A percentile compares a stretch with the other conserved stretches of the same genome.
These are phyloP conservation scores for Candida adriatica DNA, from an alignment of 805 yeast genomes.

Conservation along the genomic window DNA sequence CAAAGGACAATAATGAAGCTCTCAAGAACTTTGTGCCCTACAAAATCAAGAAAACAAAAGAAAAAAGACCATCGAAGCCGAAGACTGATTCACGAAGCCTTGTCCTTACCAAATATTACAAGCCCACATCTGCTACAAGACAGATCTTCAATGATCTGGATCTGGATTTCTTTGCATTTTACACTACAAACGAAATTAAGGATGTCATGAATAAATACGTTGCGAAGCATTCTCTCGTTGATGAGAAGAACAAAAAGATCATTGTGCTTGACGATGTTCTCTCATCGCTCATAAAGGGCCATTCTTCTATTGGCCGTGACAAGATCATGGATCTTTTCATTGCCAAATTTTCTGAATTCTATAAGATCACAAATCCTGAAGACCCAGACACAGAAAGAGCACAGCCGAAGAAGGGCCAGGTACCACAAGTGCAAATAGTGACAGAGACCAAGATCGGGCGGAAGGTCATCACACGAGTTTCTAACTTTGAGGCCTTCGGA, in stretches of 20 bases:
- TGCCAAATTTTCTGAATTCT: constrained; percentile 40
- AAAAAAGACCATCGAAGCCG: constrained; percentile 11
- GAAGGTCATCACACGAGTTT: constrained; percentile 67
- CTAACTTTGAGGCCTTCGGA: constrained; percentile 60
- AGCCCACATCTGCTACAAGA: constrained; percentile 46
- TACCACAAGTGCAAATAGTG: constrained; percentile 59
- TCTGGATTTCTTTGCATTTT: constrained; percentile 33
- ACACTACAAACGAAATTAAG: constrained; percentile 49
- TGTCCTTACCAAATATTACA: constrained; percentile 49
- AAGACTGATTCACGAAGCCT: constrained; percentile 23
- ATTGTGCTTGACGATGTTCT: constrained; percentile 52
- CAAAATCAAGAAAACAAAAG: constrained; percentile 26
- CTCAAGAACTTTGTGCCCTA: constrained; percentile 63
- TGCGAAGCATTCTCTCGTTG: constrained; percentile 40
- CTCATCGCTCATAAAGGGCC: constrained; percentile 31
- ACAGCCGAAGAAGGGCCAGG: constrained; percentile 49
- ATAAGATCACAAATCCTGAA: constrained; percentile 34
- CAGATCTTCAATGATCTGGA: constrained; percentile 39
- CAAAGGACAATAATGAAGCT: constrained; percentile 35
- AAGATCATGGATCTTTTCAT: constrained; percentile 36
- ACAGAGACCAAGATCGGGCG: constrained; percentile 79
- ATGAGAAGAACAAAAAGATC: constrained; percentile 43
- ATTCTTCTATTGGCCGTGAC: constrained; percentile 27
- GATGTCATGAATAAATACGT: constrained; percentile 51
- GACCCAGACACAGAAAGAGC: constrained; percentile 32